Evolutionary conservation across 768 basidiomycete genomes (phyloP), one percentile per base, ranked within the genome.

Genomic region (Paxillus ammoniavirescens): DNA sequence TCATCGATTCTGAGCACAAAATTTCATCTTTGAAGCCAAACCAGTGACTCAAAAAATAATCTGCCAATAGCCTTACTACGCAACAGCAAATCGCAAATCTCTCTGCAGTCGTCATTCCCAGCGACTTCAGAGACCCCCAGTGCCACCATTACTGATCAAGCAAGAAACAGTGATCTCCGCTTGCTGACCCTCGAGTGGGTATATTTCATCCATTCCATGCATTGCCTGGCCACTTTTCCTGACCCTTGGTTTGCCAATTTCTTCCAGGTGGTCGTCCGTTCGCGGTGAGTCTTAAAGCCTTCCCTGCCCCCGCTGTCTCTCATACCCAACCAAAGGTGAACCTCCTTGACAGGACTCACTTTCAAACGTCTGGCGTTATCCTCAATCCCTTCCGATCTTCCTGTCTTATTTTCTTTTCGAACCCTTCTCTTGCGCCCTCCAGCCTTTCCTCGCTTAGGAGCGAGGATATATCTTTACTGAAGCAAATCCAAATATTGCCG

Each of bases 111-210:
- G 62, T 64, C 56, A 47, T 49, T 46, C 52, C 46, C 66, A 55
- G 61, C 73, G 80, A 74, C 78, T 62, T 66, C 73, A 72, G 73
- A 73, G 70, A 60, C 68, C 54, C 49, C 26, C 49, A 65, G 61
- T 54, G 69, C 72, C 82, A 89, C 66, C 69, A 89, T 88, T 87
- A 77, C 82, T 82, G 82, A 82, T 81, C 85, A 87, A 69, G 74
- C 77, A 78, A 82, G 83, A 76, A 88, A 89, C 75, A 79, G 73
- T 72, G 87, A 90, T 77, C 84, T 90, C 70, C 87, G 88, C 79
- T 78, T 88, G 70, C 72, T 89, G 86, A 84, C 85, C 84, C 82
- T 84, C 69, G 82, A 81, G 89, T 90, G 57, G 61, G 87, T 69
- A 15, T 53, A 57, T 57, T 60, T 69, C 14, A 52, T 57, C 56